Conservation (phyloP, 2,329 filamentous ascomycete genomes). For the Cladorrhinum sp. region DNA sequence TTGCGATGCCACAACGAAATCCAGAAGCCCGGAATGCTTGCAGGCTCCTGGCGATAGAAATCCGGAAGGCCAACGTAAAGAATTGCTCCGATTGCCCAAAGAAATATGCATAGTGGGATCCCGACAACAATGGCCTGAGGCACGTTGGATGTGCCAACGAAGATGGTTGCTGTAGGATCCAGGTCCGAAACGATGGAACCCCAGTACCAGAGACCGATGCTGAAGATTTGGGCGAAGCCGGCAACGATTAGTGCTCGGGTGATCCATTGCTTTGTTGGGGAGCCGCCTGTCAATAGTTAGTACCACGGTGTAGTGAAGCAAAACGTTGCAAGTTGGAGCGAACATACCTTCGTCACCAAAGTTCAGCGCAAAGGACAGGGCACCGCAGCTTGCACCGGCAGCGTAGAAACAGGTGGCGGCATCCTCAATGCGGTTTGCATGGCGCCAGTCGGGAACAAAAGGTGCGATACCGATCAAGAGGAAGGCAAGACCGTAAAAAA, state of each 20-base stretch:
- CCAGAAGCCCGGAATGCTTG: slow-evolving; percentile 64
- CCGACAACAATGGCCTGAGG: slow-evolving; percentile 44
- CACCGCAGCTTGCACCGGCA: slow-evolving; percentile 59
- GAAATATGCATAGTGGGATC: slow-evolving; percentile 53
- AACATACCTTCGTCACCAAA: slow-evolving; percentile 54
- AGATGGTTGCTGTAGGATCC: slow-evolving; percentile 41
- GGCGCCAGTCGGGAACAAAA: slow-evolving; percentile 40
- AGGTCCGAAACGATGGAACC: slow-evolving; percentile 49
- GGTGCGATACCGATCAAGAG: slow-evolving; percentile 61
- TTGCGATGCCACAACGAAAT: slow-evolving; percentile 58
- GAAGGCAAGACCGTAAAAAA: slow-evolving; percentile 62
- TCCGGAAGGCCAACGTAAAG: slow-evolving; percentile 62
- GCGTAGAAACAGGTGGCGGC: slow-evolving; percentile 61
- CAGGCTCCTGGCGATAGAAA: slow-evolving; percentile 64
- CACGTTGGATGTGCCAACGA: slow-evolving; percentile 34
- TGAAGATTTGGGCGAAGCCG: slow-evolving; percentile 64
- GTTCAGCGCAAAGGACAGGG: slow-evolving; percentile 65
- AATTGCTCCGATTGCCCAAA: slow-evolving; percentile 55
- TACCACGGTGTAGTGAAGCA: background rate
- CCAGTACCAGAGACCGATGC: slow-evolving; percentile 66
- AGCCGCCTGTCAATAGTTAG: slow-evolving; percentile 41
- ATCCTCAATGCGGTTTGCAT: slow-evolving; percentile 52
- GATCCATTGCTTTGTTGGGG: slow-evolving; percentile 63
- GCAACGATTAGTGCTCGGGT: slow-evolving; percentile 65
- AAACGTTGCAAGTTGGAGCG: background rate